Base-by-base conservation (phyloP, 2,329 filamentous ascomycete genomes). In the Penicillium capsulatum region DNA sequence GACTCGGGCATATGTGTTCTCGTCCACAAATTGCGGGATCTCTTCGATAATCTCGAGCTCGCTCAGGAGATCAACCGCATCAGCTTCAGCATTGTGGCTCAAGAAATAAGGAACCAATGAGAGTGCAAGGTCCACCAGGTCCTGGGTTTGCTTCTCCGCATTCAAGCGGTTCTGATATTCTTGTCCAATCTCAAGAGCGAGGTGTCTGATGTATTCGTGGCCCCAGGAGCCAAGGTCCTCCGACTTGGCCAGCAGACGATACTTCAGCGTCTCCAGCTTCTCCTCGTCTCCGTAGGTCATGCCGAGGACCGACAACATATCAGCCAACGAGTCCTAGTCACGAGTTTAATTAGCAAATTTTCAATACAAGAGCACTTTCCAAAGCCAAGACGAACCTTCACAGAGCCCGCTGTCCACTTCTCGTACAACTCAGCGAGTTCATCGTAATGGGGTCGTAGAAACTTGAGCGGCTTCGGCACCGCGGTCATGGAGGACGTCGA, bases 231-330 rank as follows among this genome's bases (percentile, higher is more conserved):
- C 86, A 59, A 98, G 88, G 66, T 98, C 92, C 64, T 89, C 82
- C 27, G 89, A 86, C 19, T 90, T 89, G 24, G 91, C 84, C 45
- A 96, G 77, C 36, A 98, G 77, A 51, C 92, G 83, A 73, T 92
- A 98, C 70, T 95, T 97, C 58, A 98, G 79, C 34, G 92, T 96
- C 66, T 98, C 92, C 68, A 94, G 81, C 65, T 88, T 83, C 59
- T 95, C 88, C 68, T 97, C 92, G 61, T 97, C 91, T 34, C 91
- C 95, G 65, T 91, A 96, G 38, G 92, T 98, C 92, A 98, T 98
- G 47, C 91, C 92, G 54, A 98, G 85, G 34, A 98, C 92, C 10
- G 92, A 98, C 36, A 98, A 75, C 55, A 95, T 92, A 69, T 98
- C 94, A 31, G 92, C 94, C 50, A 98, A 74, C 3, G 89, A 79